Evolutionary conservation across 1,139 yeast species (phyloP).

Genomic region (Hanseniaspora gamundiae): DNA sequence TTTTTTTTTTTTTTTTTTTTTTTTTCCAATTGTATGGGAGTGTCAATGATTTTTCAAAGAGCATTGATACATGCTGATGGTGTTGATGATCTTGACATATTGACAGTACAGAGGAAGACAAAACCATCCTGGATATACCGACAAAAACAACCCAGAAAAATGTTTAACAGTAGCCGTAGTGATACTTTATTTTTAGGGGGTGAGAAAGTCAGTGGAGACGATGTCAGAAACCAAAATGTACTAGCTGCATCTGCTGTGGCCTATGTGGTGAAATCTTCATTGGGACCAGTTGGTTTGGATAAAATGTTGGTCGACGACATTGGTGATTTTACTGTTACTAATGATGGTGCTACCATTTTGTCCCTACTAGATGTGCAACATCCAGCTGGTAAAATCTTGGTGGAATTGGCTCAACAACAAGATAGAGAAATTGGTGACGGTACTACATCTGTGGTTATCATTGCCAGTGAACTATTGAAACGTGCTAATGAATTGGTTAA

Average conservation of each 20-base stretch:
- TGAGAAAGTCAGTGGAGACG: conserved; percentile 91
- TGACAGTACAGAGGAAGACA: too few relatives aligned
- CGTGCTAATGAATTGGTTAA: conserved; percentile 91
- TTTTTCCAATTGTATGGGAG: not conserved
- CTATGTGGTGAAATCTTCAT: conserved; percentile 89
- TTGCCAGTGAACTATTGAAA: conserved; percentile 84
- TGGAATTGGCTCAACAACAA: conserved; percentile 96
- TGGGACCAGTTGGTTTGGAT: conserved; percentile 97
- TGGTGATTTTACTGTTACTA: conserved; percentile 97
- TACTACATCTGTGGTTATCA: conserved; percentile 88
- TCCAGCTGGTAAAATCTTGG: conserved; percentile 95
- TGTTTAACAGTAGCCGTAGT: conserved; percentile 64
- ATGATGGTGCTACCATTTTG: conserved; percentile 96
- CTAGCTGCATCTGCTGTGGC: conserved; percentile 95
- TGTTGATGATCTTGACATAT: not conserved
- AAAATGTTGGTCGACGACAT: conserved; percentile 98
- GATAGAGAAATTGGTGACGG: conserved; percentile 99
- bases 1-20: conserved; percentile 1
- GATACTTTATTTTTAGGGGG: conserved; percentile 92
- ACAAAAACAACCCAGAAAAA: conserved; percentile 7
- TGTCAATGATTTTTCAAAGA: conserved; percentile 1
- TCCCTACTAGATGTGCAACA: conserved; percentile 91
- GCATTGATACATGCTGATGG: not conserved
- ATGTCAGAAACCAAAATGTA: conserved; percentile 90
- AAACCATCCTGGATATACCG: not conserved